Evolutionary conservation across 2,329 filamentous ascomycete species (phyloP).

Genomic region (Talaromyces atroroseus): DNA sequence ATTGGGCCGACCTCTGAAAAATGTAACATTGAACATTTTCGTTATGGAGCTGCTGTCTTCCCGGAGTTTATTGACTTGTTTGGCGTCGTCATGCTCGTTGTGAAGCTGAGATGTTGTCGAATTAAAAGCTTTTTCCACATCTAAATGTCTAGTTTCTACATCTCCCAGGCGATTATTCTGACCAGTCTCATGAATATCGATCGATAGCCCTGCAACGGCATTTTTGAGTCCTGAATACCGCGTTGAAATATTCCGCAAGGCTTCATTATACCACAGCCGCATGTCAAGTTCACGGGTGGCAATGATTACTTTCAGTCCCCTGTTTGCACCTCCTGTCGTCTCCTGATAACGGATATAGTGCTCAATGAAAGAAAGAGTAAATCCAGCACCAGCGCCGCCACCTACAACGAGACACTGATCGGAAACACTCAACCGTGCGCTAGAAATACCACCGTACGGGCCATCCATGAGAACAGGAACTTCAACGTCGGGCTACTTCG

Average conservation of each 20-base stretch:
- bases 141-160: not conserved
- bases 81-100: slow-evolving; percentile 8
- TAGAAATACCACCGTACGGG: slow-evolving; percentile 51
- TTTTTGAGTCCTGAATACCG: not conserved
- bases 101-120: not conserved
- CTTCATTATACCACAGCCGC: slow-evolving; percentile 3
- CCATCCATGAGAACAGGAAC: slow-evolving; percentile 52
- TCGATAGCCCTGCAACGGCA: not conserved
- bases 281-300: slow-evolving; percentile 1
- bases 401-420: slow-evolving; percentile 47
- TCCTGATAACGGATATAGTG: slow-evolving; percentile 16
- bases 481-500: slow-evolving; percentile 28
- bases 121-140: not conserved
- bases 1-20: slow-evolving; percentile 4
- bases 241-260: not conserved
- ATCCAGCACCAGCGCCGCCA: slow-evolving; percentile 54
- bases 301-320: not conserved
- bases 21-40: not conserved
- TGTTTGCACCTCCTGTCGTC: not conserved
- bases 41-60: not conserved
- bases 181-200: slow-evolving; percentile 5
- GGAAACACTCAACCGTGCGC: slow-evolving; percentile 31
- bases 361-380: slow-evolving; percentile 44
- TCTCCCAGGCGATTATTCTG: not conserved
- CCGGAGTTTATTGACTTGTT: not conserved